Conservation (phyloP, 1,284 basidiomycete species). For the Trichosporon sp. region DNA sequence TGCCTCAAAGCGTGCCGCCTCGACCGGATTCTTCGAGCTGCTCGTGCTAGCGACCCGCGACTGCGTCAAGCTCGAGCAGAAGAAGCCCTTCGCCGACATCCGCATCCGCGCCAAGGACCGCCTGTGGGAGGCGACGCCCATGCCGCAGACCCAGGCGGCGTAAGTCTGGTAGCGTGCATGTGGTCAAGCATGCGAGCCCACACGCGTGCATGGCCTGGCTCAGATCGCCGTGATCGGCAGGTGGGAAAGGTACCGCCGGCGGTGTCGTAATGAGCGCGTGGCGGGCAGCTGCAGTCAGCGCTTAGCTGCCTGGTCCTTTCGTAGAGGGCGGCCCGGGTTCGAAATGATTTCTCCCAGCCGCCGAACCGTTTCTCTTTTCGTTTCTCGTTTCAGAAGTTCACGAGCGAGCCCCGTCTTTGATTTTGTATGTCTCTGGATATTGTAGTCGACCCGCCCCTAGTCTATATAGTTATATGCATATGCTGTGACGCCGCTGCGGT, state of each 20-base stretch:
- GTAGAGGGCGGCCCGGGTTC: background rate
- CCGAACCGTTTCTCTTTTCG: background rate
- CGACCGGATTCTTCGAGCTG: conserved; percentile 96
- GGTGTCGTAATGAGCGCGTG: background rate
- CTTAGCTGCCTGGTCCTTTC: background rate
- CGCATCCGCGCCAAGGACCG: conserved; percentile 74
- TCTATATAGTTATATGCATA: background rate
- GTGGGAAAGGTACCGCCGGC: background rate
- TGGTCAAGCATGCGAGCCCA: background rate
- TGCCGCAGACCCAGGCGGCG: background rate
- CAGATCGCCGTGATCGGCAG: background rate
- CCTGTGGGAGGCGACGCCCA: conserved; percentile 52
- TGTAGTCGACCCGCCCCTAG: background rate
- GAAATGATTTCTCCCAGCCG: background rate
- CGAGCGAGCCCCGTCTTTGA: background rate
- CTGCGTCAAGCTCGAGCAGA: conserved; percentile 74
- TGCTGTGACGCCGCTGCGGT: background rate
- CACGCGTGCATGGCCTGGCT: background rate
- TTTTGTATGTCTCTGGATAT: conserved; percentile 3
- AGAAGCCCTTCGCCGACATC: conserved; percentile 75
- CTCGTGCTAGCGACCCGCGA: conserved; percentile 90
- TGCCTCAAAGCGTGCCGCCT: conserved; percentile 81
- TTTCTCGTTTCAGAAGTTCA: background rate
- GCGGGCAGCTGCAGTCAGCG: background rate
- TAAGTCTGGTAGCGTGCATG: background rate